Conservation (phyloP, 345 rosid species). For the Draba incana region DNA sequence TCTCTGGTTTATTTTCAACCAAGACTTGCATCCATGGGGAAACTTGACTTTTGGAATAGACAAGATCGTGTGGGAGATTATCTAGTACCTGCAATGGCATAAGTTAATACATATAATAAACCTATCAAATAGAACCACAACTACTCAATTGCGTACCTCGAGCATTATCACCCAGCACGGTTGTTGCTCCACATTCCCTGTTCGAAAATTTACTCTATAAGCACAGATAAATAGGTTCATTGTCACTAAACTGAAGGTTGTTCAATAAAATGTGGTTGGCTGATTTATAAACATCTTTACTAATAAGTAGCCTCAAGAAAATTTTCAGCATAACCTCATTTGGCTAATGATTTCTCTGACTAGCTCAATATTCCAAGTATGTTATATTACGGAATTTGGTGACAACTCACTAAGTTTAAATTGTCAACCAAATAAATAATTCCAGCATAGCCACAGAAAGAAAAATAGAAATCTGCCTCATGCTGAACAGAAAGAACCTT, state of each 20-base stretch:
- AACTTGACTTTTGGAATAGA: constrained; percentile 78
- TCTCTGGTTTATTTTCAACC: constrained; percentile 70
- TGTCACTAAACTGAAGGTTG: neutral
- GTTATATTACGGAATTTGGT: neutral
- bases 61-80: constrained; percentile 96
- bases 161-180: constrained; percentile 98
- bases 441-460: constrained; percentile 6
- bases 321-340: constrained; percentile 25
- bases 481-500: constrained; percentile 27
- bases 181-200: constrained; percentile 72
- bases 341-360: neutral
- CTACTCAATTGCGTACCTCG: constrained; percentile 56
- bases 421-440: constrained; percentile 14
- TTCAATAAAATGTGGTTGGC: neutral
- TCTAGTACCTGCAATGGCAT: constrained; percentile 78
- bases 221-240: constrained; percentile 19
- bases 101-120: constrained; percentile 2
- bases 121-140: constrained; percentile 1
- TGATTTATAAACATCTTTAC: neutral
- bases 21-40: constrained; percentile 96
- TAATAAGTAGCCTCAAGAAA: neutral
- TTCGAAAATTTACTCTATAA: constrained; percentile 33
- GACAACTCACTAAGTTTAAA: constrained; percentile 15
- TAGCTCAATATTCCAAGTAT: constrained; percentile 1
- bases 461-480: constrained; percentile 19